phyloP scores from a whole-genome alignment of 148 eudicot species.

The Chenopodium suecicum region DNA sequence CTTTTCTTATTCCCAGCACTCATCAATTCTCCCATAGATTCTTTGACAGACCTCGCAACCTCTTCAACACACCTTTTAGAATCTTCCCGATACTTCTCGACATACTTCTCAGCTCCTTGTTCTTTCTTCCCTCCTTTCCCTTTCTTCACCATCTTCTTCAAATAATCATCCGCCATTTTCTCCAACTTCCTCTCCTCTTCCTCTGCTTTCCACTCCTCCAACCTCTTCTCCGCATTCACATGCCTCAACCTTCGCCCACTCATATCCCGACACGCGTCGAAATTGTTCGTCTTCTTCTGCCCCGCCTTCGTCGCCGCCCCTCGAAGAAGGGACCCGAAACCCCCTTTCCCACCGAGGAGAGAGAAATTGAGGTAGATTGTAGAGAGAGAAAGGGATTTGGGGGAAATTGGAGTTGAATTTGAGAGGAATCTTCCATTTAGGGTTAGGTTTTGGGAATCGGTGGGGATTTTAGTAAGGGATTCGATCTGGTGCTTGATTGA shows the following conservation, averaged over 20 bases:
- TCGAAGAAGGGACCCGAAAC: slow-evolving; percentile 86
- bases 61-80: slow-evolving; percentile 71
- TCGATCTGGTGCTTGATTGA: slow-evolving; percentile 37
- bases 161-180: slow-evolving; percentile 81
- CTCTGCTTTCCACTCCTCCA: slow-evolving; percentile 94
- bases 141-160: slow-evolving; percentile 70
- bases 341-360: slow-evolving; percentile 91
- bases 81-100: slow-evolving; percentile 68
- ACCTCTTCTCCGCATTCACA: slow-evolving; percentile 92
- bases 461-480: slow-evolving; percentile 36
- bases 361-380: slow-evolving; percentile 49
- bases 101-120: slow-evolving; percentile 69
- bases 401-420: slow-evolving; percentile 22
- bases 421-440: slow-evolving; percentile 45
- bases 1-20: slow-evolving; percentile 34
- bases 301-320: slow-evolving; percentile 96
- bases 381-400: slow-evolving; percentile 30
- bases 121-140: slow-evolving; percentile 43
- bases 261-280: slow-evolving; percentile 98
- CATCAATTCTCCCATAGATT: slow-evolving; percentile 45
- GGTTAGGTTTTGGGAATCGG: slow-evolving; percentile 53
- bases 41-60: slow-evolving; percentile 83
- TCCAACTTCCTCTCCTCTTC: slow-evolving; percentile 76
- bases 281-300: slow-evolving; percentile 93
- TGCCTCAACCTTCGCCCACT: slow-evolving; percentile 89